A percentile compares a stretch with the other conserved stretches of the same genome.
These are phyloP conservation scores for Populus pruinosa DNA, from an alignment of 345 rosid genomes.

Conservation along the genomic window DNA sequence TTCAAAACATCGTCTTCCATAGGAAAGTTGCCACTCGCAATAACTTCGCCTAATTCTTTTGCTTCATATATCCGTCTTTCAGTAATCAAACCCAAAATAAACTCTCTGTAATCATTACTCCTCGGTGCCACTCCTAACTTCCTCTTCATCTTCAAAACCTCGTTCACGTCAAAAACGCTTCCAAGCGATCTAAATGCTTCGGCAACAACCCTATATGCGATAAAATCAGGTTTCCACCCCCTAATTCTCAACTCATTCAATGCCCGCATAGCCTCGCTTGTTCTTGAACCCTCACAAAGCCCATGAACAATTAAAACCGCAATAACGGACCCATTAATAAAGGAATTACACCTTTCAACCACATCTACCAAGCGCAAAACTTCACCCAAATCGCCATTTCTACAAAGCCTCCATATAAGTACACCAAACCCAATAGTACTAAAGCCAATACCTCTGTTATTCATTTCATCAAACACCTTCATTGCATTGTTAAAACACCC, in stretches of 20 bases:
- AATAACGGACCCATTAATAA: constrained; percentile 65
- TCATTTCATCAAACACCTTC: constrained; percentile 66
- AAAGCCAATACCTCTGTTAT: constrained; percentile 35
- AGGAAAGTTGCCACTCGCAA: constrained; percentile 67
- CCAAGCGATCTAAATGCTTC: constrained; percentile 58
- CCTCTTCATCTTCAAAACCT: constrained; percentile 76
- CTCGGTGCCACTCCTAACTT: constrained; percentile 93
- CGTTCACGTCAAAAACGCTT: constrained; percentile 51
- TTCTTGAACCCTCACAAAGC: constrained; percentile 62
- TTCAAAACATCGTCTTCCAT: constrained; percentile 67
- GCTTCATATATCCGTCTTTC: constrained; percentile 61
- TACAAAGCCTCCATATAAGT: constrained; percentile 56
- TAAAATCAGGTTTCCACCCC: constrained; percentile 83
- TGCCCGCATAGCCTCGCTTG: constrained; percentile 49
- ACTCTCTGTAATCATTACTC: constrained; percentile 61
- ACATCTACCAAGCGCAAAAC: constrained; percentile 50
- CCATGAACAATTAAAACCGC: constrained; percentile 69
- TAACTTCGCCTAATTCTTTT: constrained; percentile 60
- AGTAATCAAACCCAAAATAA: constrained; percentile 53
- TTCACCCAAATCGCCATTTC: constrained; percentile 29
- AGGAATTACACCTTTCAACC: constrained; percentile 31
- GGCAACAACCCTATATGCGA: constrained; percentile 77
- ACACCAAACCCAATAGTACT: constrained; percentile 72
- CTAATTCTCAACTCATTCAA: constrained; percentile 71
- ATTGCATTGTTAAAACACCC: constrained; percentile 46